Conservation (phyloP, 1,284 basidiomycete species). For the Pyrrhoderma lamaoense region DNA sequence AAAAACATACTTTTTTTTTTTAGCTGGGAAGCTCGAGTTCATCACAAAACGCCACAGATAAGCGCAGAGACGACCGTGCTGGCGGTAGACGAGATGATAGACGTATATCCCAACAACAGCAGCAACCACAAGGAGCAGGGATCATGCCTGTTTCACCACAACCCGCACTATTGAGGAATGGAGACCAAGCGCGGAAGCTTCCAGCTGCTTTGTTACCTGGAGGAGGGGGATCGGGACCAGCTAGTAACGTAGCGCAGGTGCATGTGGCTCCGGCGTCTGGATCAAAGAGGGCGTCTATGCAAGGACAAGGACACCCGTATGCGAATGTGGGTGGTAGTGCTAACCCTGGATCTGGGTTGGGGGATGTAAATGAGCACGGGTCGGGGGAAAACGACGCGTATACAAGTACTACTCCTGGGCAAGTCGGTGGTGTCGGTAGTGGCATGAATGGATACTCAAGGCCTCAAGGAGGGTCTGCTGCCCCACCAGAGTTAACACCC, state of each 20-base stretch:
- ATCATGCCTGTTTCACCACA: conserved; percentile 57
- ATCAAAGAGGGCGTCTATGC: conserved; percentile 24
- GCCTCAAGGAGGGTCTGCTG: conserved; percentile 58
- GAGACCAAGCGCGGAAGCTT: conserved; percentile 57
- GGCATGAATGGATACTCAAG: not conserved
- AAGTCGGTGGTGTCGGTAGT: not conserved
- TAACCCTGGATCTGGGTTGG: conserved; percentile 1
- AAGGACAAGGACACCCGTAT: conserved; percentile 13
- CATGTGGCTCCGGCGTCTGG: conserved; percentile 59
- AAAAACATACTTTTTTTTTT: conserved; percentile 6
- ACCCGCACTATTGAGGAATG: conserved; percentile 65
- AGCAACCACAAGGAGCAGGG: conserved; percentile 66
- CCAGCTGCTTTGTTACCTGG: conserved; percentile 43
- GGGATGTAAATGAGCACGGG: conserved; percentile 38
- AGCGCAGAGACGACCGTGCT: conserved; percentile 48
- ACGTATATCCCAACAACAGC: conserved; percentile 46
- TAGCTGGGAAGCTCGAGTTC: conserved; percentile 43
- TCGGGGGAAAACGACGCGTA: conserved; percentile 28
- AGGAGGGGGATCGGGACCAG: conserved; percentile 27
- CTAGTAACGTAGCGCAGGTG: conserved; percentile 66
- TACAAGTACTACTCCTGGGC: not conserved
- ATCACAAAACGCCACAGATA: conserved; percentile 40
- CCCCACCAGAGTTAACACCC: conserved; percentile 62
- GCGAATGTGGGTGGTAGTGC: conserved; percentile 6
- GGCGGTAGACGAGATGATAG: conserved; percentile 31